Evolutionary conservation across 192 early-diverging fungal genomes (phyloP).

Genomic region (Chytriomyces sp.): DNA sequence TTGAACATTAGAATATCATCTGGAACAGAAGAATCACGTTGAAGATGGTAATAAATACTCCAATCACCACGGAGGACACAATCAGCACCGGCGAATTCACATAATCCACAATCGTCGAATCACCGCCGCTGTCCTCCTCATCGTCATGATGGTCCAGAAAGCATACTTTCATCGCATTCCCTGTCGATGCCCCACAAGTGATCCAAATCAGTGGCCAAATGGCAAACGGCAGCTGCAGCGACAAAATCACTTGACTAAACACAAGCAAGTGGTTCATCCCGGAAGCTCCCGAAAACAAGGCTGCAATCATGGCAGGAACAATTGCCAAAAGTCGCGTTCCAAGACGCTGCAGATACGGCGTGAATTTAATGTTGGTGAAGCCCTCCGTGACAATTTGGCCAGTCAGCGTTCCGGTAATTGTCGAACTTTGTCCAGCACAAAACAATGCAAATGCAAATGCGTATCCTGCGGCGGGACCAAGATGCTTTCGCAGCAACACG

Average conservation of each 20-base stretch:
- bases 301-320: conserved; percentile 70
- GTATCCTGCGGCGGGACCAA: conserved; percentile 67
- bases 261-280: conserved; percentile 70
- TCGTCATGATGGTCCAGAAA: neutral
- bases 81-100: conserved; percentile 4
- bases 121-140: neutral
- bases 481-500: conserved; percentile 56
- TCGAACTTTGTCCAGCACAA: conserved; percentile 75
- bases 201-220: conserved; percentile 77
- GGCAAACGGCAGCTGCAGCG: conserved; percentile 81
- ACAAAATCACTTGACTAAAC: conserved; percentile 73
- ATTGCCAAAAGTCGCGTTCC: conserved; percentile 73
- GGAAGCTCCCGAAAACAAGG: conserved; percentile 62
- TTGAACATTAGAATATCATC: conserved; percentile 23
- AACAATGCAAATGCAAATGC: conserved; percentile 78
- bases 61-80: conserved; percentile 28
- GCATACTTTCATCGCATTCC: conserved; percentile 11
- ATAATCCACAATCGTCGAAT: conserved; percentile 6
- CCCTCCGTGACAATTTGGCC: conserved; percentile 84
- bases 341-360: conserved; percentile 42
- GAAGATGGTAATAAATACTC: conserved; percentile 42
- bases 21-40: conserved; percentile 43
- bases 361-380: conserved; percentile 52
- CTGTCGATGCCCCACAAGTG: conserved; percentile 43
- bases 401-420: conserved; percentile 80